Base-by-base conservation (phyloP, 2,329 filamentous ascomycete genomes). In the Tolypocladium tundrense region DNA sequence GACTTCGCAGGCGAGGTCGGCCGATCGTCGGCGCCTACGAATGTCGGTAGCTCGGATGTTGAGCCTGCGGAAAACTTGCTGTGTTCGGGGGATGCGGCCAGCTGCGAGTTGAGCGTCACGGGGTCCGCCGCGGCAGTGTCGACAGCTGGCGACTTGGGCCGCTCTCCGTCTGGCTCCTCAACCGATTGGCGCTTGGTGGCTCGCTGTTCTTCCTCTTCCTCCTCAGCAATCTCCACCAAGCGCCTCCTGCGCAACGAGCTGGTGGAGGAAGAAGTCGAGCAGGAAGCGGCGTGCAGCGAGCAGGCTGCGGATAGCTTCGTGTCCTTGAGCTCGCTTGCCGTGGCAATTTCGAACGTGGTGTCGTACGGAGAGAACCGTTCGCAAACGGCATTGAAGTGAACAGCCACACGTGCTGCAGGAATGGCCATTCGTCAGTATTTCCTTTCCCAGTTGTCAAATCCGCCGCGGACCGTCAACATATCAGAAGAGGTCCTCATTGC, bases 221-320 rank as follows among this genome's bases (percentile, higher is more conserved):
- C 90, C 73, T 97, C 94, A n/a, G 88, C 86, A 69, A 97, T 97
- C 74, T 96, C 93, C 75, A 93, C 88, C 65, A 97, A 77, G 63
- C 90, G 86, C 66, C 87, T 84, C 67, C 86, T 82, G 59, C 88
- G 84, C 63, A 91, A 77, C 6, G 91, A 95, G 69, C 88, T 91
- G 54, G 84, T 88, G 5, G 90, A 93, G 13, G 92, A 96, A 33
- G 88, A 91, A 63, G 87, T 90, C 24, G 93, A 96, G 43, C 87
- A 88, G 14, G 90, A 90, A 9, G 91, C 90, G 43, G 92, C 88
- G 73, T 97, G 91, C 57, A 97, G 78, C 50, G 91, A 91, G 73
- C 92, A 97, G 57, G 90, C 90, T 39, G 91, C 86, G 11, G 91
- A 93, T 56, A 99, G 82, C 63, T 90, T 88, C 60, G 88, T 88